These are phyloP conservation scores for Citrus maxima DNA, from an alignment of 345 rosid species.

Conservation along the genomic window DNA sequence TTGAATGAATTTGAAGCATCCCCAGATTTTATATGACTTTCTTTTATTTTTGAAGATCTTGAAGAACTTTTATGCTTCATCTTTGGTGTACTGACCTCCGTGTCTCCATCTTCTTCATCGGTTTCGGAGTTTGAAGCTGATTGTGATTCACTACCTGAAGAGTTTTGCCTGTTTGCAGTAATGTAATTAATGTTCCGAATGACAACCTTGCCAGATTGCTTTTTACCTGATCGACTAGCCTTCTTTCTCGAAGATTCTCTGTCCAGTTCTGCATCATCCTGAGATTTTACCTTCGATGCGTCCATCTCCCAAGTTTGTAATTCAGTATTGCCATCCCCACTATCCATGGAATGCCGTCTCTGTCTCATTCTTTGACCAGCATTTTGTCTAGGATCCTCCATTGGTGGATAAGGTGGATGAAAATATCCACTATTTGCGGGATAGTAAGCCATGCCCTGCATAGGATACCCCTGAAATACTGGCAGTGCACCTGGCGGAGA, in stretches of 20 bases:
- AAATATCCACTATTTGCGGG: conserved; percentile 61
- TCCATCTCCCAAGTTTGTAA: conserved; percentile 52
- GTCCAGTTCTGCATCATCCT: conserved; percentile 43
- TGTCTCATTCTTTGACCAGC: conserved; percentile 51
- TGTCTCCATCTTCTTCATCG: conserved; percentile 44
- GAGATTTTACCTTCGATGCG: conserved; percentile 31
- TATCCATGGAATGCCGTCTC: conserved; percentile 66
- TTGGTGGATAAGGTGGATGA: conserved; percentile 61
- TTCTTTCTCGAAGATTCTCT: conserved; percentile 37
- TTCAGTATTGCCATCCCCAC: conserved; percentile 38
- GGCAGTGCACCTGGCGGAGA: conserved; percentile 81
- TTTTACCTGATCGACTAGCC: conserved; percentile 50
- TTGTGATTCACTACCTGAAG: conserved; percentile 57
- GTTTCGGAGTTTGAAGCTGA: conserved; percentile 49
- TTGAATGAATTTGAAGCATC: conserved; percentile 24
- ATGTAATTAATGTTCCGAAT: conserved; percentile 84
- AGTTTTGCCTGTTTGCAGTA: conserved; percentile 53
- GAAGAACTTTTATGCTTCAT: conserved; percentile 26
- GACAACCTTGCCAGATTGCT: conserved; percentile 69
- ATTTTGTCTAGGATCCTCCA: conserved; percentile 53
- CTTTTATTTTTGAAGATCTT: conserved; percentile 39
- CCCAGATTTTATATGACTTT: conserved; percentile 21
- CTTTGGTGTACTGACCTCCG: conserved; percentile 16
- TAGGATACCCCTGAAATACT: conserved; percentile 77
- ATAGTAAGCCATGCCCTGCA: conserved; percentile 83